Base-by-base conservation (phyloP, 768 basidiomycete genomes). In the Tulasnella sp. region DNA sequence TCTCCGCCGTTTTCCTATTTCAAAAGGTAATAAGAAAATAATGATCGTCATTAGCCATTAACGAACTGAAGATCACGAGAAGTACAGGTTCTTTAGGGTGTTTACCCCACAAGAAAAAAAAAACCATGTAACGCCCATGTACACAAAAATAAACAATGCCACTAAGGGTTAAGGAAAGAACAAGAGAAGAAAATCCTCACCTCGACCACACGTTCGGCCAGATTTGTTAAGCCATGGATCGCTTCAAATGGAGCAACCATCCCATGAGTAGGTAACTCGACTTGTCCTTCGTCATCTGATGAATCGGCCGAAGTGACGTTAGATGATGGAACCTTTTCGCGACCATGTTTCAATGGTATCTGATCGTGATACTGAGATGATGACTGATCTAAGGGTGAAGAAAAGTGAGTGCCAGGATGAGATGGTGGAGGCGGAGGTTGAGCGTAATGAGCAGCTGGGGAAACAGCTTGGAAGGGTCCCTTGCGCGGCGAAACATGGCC, bases 171-270 rank as follows among this genome's bases (percentile, higher is more conserved):
- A 53, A 16, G 24, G 25, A 20, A 32, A 5, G 20, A 12, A 49
- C 16, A 27, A 20, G 34, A 6, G 27, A 43, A 25, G 40, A 19
- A 54, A n/a, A 9, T 16, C 45, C 69, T 48, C 62, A 81, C 85
- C 73, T 83, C 83, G 46, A 78, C 79, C 55, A 82, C 84, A 46
- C 81, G 73, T 62, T 85, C 77, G 52, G 78, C 79, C 31, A 85
- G 83, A 67, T 85, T 83, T 32, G 84, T 85, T 53, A 88, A 65
- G 41, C 83, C 81, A 56, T 83, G 71, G 45, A 88, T 69, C 35
- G 88, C 86, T 66, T 87, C 84, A 79, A 83, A 84, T 44, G 88
- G 88, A 7, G 86, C 87, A 48, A 87, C 78, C 41, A 90, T 74
- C 42, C 88, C 85, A 34, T 74, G 76, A 32, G 82, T 81, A 0